Evolutionary conservation across 2,329 filamentous ascomycete species (phyloP).

Genomic region (Fusarium annulatum): DNA sequence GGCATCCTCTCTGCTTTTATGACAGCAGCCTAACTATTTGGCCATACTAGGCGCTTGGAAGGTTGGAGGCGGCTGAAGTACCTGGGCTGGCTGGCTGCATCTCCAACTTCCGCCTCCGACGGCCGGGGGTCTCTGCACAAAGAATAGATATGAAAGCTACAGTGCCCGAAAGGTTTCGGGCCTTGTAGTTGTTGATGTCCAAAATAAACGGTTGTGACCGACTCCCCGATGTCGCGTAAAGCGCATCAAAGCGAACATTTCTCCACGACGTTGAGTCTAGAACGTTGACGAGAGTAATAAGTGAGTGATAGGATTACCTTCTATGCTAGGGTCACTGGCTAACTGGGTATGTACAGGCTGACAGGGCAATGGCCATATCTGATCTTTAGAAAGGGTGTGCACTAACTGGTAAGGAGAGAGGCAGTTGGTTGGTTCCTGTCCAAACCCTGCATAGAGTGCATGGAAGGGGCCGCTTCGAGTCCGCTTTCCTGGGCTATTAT

Average conservation of each 20-base stretch:
- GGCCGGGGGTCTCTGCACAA: background rate
- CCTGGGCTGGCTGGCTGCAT: background rate
- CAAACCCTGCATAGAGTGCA: slow-evolving; percentile 14
- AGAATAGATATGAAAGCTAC: background rate
- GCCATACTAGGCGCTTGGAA: background rate
- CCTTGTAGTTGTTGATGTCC: background rate
- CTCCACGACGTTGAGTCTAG: slow-evolving; percentile 35
- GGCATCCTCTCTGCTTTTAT: background rate
- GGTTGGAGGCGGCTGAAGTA: slow-evolving; percentile 12
- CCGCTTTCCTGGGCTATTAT: slow-evolving; percentile 30
- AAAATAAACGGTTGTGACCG: background rate
- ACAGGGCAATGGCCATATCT: background rate
- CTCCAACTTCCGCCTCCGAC: background rate
- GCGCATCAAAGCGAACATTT: slow-evolving; percentile 1
- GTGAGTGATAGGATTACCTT: background rate
- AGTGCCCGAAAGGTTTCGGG: slow-evolving; percentile 17
- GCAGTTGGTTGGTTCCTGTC: slow-evolving; percentile 21
- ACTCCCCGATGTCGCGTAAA: slow-evolving; percentile 17
- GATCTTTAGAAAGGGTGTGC: slow-evolving; percentile 11
- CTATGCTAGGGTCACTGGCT: background rate
- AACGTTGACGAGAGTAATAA: slow-evolving; percentile 18
- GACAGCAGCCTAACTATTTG: background rate
- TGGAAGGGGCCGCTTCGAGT: slow-evolving; percentile 22
- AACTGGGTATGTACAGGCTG: background rate
- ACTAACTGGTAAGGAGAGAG: slow-evolving; percentile 2